Conservation (phyloP, 495 filamentous ascomycete species). For the Podospora conica region DNA sequence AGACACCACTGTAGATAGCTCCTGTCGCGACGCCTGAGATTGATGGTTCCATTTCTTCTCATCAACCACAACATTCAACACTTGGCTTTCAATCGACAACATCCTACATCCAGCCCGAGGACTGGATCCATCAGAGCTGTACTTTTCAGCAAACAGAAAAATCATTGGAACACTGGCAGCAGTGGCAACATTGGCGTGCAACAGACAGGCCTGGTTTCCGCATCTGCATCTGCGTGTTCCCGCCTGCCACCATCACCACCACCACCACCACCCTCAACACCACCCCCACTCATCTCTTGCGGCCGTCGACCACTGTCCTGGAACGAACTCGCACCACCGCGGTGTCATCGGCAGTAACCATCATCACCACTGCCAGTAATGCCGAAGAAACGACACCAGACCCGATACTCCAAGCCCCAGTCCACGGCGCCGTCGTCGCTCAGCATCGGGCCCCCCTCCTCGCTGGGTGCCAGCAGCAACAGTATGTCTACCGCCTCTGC, state of each 20-base stretch:
- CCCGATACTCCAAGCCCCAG: slow-evolving; percentile 46
- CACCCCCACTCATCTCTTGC: background rate
- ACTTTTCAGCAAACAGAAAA: background rate
- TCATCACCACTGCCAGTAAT: slow-evolving; percentile 21
- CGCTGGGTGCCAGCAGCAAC: slow-evolving; percentile 17
- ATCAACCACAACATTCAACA: background rate
- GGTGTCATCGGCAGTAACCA: background rate
- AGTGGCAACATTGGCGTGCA: background rate
- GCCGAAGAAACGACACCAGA: slow-evolving; percentile 49
- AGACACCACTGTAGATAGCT: background rate
- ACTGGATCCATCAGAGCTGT: background rate
- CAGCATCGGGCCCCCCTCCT: slow-evolving; percentile 17
- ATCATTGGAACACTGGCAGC: background rate
- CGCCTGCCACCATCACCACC: background rate
- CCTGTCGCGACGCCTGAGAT: background rate
- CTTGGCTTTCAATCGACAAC: no score
- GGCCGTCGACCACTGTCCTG: background rate
- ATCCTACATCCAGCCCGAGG: background rate
- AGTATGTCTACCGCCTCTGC: no score
- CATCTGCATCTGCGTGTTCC: background rate
- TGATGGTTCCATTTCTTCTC: background rate
- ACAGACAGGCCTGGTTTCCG: background rate
- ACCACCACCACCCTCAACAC: background rate
- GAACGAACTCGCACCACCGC: background rate
- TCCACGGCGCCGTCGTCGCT: slow-evolving; percentile 44